A percentile compares a stretch with the other conserved stretches of the same genome.
Evolutionary conservation across 257 asterid species (phyloP).

Genomic region (Linderniella brevidens): DNA sequence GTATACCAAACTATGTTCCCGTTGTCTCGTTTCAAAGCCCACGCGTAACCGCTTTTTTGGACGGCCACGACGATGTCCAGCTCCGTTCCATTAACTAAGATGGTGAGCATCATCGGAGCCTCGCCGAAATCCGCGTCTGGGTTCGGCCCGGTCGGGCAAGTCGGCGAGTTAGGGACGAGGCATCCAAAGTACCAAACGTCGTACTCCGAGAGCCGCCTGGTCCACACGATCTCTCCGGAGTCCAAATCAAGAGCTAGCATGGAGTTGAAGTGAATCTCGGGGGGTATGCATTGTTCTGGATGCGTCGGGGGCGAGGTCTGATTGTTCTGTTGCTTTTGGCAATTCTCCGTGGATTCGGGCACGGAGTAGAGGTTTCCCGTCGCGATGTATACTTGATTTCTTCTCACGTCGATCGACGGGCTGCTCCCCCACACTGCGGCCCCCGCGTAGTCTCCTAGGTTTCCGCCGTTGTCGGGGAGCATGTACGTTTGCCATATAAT

Average conservation of each 20-base stretch:
- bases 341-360: slow-evolving; percentile 17
- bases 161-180: slow-evolving; percentile 14
- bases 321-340: slow-evolving; percentile 25
- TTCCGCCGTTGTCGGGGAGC: slow-evolving; percentile 25
- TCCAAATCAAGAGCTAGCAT: slow-evolving; percentile 29
- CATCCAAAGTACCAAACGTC: slow-evolving; percentile 35
- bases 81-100: slow-evolving; percentile 9
- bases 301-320: slow-evolving; percentile 14
- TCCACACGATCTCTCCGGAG: slow-evolving; percentile 26
- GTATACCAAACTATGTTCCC: slow-evolving; percentile 23
- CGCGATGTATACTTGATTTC: slow-evolving; percentile 30
- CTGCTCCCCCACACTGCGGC: slow-evolving; percentile 49
- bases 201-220: slow-evolving; percentile 35
- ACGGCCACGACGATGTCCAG: slow-evolving; percentile 24
- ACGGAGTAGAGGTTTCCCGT: slow-evolving; percentile 40
- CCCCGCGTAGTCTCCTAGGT: slow-evolving; percentile 24
- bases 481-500: slow-evolving; percentile 28
- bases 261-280: slow-evolving; percentile 27
- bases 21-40: slow-evolving; percentile 22
- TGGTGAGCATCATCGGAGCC: slow-evolving; percentile 27
- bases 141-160: slow-evolving; percentile 36
- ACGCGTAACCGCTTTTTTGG: slow-evolving; percentile 28
- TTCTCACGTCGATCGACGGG: slow-evolving; percentile 21
- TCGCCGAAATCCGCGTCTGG: slow-evolving; percentile 31
- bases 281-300: slow-evolving; percentile 24